A percentile compares a stretch with the other conserved stretches of the same genome.
Evolutionary conservation across 1,284 basidiomycete genomes (phyloP).

Genomic region (Microbotryum saponariae): DNA sequence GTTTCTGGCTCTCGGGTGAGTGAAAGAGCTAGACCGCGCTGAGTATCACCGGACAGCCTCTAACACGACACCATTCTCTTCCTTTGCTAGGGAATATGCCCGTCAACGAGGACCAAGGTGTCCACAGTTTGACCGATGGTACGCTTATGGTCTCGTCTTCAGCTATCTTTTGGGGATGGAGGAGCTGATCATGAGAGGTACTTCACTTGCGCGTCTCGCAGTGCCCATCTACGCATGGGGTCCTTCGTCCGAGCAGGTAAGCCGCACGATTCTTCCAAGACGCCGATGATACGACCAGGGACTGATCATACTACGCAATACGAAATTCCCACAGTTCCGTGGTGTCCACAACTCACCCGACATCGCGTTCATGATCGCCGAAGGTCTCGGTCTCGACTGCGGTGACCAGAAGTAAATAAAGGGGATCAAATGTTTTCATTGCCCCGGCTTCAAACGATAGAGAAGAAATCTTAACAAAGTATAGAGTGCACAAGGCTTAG

Average conservation of each 20-base stretch:
- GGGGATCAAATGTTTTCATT: too few relatives aligned
- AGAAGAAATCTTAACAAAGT: too few relatives aligned
- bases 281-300: too few relatives aligned
- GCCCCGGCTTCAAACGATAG: too few relatives aligned
- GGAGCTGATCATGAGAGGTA: too few relatives aligned
- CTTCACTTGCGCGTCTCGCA: constrained; percentile 18
- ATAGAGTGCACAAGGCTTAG: too few relatives aligned
- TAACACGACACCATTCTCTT: neutral
- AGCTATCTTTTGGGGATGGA: too few relatives aligned
- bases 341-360: constrained; percentile 14
- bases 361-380: constrained; percentile 39
- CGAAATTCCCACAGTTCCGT: neutral
- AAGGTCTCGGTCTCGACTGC: constrained; percentile 38
- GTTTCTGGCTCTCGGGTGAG: constrained; percentile 34
- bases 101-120: constrained; percentile 38
- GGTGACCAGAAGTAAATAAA: constrained; percentile 6
- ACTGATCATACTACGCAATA: too few relatives aligned
- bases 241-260: constrained; percentile 42
- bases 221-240: constrained; percentile 45
- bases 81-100: constrained; percentile 39
- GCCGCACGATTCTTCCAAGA: constrained; percentile 33
- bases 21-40: neutral
- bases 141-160: constrained; percentile 17
- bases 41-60: neutral
- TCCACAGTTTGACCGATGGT: constrained; percentile 35